Evolutionary conservation across 176 grass and related monocot genomes (phyloP).

Genomic region (Metroxylon sagu): DNA sequence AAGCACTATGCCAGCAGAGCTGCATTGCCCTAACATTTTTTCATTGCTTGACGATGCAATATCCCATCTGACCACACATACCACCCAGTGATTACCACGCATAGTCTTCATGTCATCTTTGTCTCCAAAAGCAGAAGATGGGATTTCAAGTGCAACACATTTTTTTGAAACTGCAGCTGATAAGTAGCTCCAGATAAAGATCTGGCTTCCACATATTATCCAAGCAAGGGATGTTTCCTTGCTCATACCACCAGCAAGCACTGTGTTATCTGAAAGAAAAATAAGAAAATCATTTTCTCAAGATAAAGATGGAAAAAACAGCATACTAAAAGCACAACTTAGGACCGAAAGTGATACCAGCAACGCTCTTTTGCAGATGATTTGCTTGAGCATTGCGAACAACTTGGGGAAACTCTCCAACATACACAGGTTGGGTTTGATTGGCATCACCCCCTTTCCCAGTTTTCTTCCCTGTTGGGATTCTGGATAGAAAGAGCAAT

Average conservation of each 20-base stretch:
- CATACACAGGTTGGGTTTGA: conserved; percentile 65
- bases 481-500: conserved; percentile 27
- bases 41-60: conserved; percentile 25
- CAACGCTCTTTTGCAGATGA: conserved; percentile 47
- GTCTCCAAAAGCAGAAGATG: conserved; percentile 42
- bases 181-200: conserved; percentile 89
- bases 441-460: conserved; percentile 39
- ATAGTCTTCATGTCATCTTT: conserved; percentile 20
- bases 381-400: conserved; percentile 84
- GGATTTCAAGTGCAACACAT: conserved; percentile 62
- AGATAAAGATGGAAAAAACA: too few relatives aligned
- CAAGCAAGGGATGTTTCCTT: conserved; percentile 73
- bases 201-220: conserved; percentile 75
- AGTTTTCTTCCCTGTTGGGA: conserved; percentile 37
- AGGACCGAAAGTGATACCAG: conserved; percentile 5
- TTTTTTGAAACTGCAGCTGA: conserved; percentile 53
- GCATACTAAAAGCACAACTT: too few relatives aligned
- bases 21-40: conserved; percentile 37
- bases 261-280: conserved; percentile 49
- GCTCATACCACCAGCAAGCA: conserved; percentile 68
- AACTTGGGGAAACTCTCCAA: conserved; percentile 66
- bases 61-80: conserved; percentile 62
- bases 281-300: neutral
- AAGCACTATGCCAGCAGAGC: conserved; percentile 58
- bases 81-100: conserved; percentile 42